Base-by-base conservation (phyloP, 768 basidiomycete species). In the Lactarius sp. region DNA sequence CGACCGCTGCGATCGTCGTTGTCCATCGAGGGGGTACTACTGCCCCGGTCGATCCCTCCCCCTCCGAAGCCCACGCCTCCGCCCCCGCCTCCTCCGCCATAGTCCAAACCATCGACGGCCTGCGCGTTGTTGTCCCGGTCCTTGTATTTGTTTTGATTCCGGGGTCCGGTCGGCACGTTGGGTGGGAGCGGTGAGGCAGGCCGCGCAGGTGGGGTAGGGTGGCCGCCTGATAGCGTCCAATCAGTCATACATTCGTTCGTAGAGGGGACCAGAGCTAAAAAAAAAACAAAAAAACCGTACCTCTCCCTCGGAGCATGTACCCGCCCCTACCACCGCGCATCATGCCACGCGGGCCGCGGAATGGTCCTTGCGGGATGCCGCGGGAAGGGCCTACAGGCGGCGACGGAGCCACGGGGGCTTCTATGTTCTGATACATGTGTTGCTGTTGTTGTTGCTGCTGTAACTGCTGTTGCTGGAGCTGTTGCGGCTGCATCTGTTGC, bases 131-230 rank as follows among this genome's bases (percentile, higher is more conserved):
- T 85, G 70, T 93, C 91, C 47, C 90, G 81, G 73, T 94, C 92
- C 78, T 92, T 93, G 77, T 94, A 93, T 71, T 91, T 91, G 71
- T 90, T 90, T 73, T 90, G 88, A 72, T 92, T 92, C 50, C 92
- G 80, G 13, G 92, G 92, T 1, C 92, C 92, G 0, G 92, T 94
- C 1, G 92, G 92, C 20, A 94, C 92, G 62, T 86, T 86, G 14
- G 92, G 90, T 1, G 92, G 92, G 1, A 94, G 80, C 18, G 92
- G 92, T 0, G 92, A 93, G 6, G 90, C 87, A 4, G 92, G 87
- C 62, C 91, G 82, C 41, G 85, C 85, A 46, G 88, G 85, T 7
- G 79, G 78, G 60, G 79, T 77, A 31, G 83, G 81, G 46, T 70
- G 59, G 7, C 57, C 64, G 37, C 59, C 59, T 55, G 10, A 49